Evolutionary conservation across 2,329 filamentous ascomycete genomes (phyloP), one percentile per base, ranked within the genome.

Genomic region (Sclerotinia minor): DNA sequence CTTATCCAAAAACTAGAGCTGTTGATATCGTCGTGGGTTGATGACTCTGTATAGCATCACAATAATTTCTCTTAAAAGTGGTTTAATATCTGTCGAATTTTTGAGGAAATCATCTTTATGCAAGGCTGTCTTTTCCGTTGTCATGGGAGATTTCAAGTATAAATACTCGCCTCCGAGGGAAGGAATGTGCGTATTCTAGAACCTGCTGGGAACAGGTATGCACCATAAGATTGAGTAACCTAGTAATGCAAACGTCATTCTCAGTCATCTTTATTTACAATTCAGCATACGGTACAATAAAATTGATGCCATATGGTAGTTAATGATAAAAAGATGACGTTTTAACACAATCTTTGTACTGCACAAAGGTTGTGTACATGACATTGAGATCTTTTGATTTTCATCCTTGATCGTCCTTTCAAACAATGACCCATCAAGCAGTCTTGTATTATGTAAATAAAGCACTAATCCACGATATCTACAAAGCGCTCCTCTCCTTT

Each of bases 401-500:
- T 26, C 19, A 35, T 49, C 26, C 9, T 38, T 50, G 49, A 11
- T 29, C 45, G 17, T 61, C 21, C 3, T 9, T 19, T 50, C 15
- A 26, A 35, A 35, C 21, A 38, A 60, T 60, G 32, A 59, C 29
- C 29, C 49, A 60, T 60, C 38, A 24, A 49, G 7, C 26, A 47
- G 32, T 45, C 49, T 67, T 58, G 65, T 57, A 64, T 67, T 41
- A 67, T 49, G 35, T 24, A 52, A 35, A 26, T 54, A 44, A 64
- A 49, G 3, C 19, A 55, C 52, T 67, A 67, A 54, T 77, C 72
- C 59, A 76, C 38, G 59, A 75, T 70, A 58, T 74, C 75, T 49
- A 85, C 79, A 79, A 94, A 93, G 74, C 84, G 84, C 82, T 94
- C 92, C 71, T 84, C 79, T 0, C 91, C 91, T 72, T 89, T 86